Evolutionary conservation across 2,329 filamentous ascomycete species (phyloP), one percentile per base, ranked within the genome.

Genomic region (Coniochaeta sp.): DNA sequence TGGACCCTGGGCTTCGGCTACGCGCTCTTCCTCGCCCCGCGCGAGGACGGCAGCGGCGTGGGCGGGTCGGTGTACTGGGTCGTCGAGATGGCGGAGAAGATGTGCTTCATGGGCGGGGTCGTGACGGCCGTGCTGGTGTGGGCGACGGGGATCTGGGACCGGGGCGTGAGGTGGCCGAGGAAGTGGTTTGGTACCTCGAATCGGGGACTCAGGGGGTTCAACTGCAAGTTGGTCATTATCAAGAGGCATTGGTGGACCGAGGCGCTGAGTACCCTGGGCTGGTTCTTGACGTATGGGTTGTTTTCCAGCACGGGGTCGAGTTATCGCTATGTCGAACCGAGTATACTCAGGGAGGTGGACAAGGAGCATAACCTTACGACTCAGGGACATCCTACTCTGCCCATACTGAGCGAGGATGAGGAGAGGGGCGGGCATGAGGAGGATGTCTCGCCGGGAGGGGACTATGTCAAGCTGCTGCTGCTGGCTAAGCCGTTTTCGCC

Each of bases 21-120:
- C 69, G 86, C 89, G 10, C 80, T 97, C 48, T 97, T 95, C 75
- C 80, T 97, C 58, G 87, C 90, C n/a, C 91, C 91, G n/a, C 84
- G 92, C 58, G 92, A 96, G 68, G 92, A 97, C 74, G 92, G 92
- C 58, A 84, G 81, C 58, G 92, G 92, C 32, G 83, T 96, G 6
- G 94, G 94, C 50, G 92, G 94, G 28, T 92, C 87, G 13, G 90
- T 96, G 50, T 99, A 99, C 76, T 97, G 92, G 92, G 85, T 95
- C 26, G 82, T 97, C 3, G 92, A 97, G 63, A 89, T 88, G 65
- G 81, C 82, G 7, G 89, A 97, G 71, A 95, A 94, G 67, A 82
- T 99, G 50, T 92, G 89, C 62, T 87, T 96, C 64, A 88, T 95
- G 70, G 91, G 90, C 22, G 94, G 94, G 46, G 79, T 95, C 53